Conservation (phyloP, 805 yeast species). For the Candida ovalis region DNA sequence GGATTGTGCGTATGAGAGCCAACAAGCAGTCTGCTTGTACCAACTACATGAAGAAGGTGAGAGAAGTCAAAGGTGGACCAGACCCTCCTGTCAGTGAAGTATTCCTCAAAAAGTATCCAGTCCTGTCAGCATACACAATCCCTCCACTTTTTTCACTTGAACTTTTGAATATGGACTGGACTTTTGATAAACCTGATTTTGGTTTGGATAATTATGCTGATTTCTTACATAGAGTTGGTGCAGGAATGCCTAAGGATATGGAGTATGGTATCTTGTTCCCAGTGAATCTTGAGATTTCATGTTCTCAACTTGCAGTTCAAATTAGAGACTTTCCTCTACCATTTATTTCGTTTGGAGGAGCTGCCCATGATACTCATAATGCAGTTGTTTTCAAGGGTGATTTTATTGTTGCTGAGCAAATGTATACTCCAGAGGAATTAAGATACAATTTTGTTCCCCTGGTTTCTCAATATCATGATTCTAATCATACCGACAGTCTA, state of each 20-base stretch:
- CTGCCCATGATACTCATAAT: constrained; percentile 38
- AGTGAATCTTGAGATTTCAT: constrained; percentile 40
- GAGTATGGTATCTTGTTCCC: constrained; percentile 55
- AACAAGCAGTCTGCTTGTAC: constrained; percentile 5
- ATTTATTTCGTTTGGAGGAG: constrained; percentile 43
- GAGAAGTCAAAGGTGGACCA: constrained; percentile 11
- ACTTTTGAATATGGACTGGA: constrained; percentile 46
- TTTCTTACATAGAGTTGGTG: constrained; percentile 38
- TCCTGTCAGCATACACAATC: constrained; percentile 28
- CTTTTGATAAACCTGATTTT: constrained; percentile 48
- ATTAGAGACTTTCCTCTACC: constrained; percentile 59
- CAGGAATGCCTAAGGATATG: constrained; percentile 50
- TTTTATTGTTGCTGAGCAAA: constrained; percentile 55
- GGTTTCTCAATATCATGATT: constrained; percentile 32
- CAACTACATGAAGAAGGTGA: constrained; percentile 1
- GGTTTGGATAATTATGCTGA: constrained; percentile 45
- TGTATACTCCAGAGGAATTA: constrained; percentile 46
- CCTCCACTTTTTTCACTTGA: constrained; percentile 54
- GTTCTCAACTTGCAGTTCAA: constrained; percentile 40
- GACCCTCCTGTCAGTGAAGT: constrained; percentile 27
- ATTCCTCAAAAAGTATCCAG: constrained; percentile 27
- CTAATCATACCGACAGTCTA: constrained; percentile 38
- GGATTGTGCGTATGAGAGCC: constrained; percentile 26
- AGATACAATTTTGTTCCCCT: constrained; percentile 49
- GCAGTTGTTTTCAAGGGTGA: constrained; percentile 41